Base-by-base conservation (phyloP, 192 early-diverging fungal genomes). In the Linnemannia exigua region DNA sequence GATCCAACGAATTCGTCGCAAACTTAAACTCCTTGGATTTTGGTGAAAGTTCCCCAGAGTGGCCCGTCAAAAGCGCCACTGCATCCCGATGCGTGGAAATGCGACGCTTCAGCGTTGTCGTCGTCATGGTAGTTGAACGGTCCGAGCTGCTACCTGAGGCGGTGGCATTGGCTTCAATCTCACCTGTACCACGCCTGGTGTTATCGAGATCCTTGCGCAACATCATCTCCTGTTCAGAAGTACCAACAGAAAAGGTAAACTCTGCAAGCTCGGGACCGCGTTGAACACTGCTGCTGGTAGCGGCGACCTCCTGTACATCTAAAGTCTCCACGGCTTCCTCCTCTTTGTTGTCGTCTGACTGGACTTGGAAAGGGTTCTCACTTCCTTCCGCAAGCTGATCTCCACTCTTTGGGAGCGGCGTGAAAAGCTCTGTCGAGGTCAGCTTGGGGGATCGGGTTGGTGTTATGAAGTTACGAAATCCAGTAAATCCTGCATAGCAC, bases 401-500 rank as follows among this genome's bases (percentile, higher is more conserved):
- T 16, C 19, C 63, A 63, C 25, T 31, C 58, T 63, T 14, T 28
- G 58, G 28, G 11, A 22, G 6, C 12, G 8, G 3, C 28, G 51
- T 1, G 5, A 44, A 33, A 33, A 14, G 63, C 48, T 66, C 61
- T 19, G 16, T 52, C 15, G 25, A 72, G 5, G 52, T 9, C 35
- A 22, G 36, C 19, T 71, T 41, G 19, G 69, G 51, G 5, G 69
- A 44, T 31, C 35, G 70, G 5, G 80, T 41, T 14, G 80, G 72
- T 12, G 68, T 70, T 50, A 73, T 74, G 41, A 54, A 81, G 20
- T 81, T 75, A 22, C 80, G 46, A 20, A 81, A 48, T 0, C 80
- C 80, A 1, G 69, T 68, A 48, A 81, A 74, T 7, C 72, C 71
- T 47, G 79, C 71, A 80, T 67, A 80, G 48, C 72, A 72, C 17